Evolutionary conservation across 164 flowering plant species (phyloP), one percentile per base, ranked within the genome.

Genomic region (Magnolia kwangsiensis): DNA sequence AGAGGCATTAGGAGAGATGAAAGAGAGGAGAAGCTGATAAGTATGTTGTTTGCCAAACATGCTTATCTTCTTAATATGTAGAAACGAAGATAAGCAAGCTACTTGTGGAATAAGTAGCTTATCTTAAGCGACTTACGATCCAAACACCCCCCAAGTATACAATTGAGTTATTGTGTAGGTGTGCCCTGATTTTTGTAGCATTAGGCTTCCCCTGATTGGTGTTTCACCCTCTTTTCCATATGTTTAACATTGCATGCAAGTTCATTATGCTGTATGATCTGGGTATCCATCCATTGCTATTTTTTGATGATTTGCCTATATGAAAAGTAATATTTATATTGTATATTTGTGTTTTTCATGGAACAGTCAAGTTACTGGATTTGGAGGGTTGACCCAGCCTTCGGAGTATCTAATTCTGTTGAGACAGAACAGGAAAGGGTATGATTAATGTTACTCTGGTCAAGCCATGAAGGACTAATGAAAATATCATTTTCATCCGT

Each of bases 331-430:
- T 21, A 64, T 64, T 21, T 19, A 37, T 37, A n/a, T 20, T 0
- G 19, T n/a, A 20, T 20, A n/a, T n/a, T 64, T 20, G 59, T 49
- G 37, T 51, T 20, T 79, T 65, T 67, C n/a, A 1, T 81, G 76
- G 23, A 50, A 73, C 92, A 92, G 94, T 75, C 86, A 72, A 87
- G 84, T 76, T 88, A 86, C 84, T 90, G 93, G 94, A 83, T 88
- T 75, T 92, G 94, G 97, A 88, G 90, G 81, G 76, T 86, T 58
- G 92, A 90, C 72, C 89, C 92, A 69, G 75, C 80, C 72, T 79
- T 74, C 27, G 78, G 87, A 80, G 81, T 80, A 64, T 59, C 83
- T 21, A 67, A 51, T 75, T 67, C 64, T 76, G 78, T 65, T 18
- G 87, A 78, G 2, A 58, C 49, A 75, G 87, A 84, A 64, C 90